Percentiles rank a stretch among this genome's conserved stretches.
Evolutionary conservation across 768 basidiomycete species (phyloP).

Genomic region (Naematelia aurantialba): DNA sequence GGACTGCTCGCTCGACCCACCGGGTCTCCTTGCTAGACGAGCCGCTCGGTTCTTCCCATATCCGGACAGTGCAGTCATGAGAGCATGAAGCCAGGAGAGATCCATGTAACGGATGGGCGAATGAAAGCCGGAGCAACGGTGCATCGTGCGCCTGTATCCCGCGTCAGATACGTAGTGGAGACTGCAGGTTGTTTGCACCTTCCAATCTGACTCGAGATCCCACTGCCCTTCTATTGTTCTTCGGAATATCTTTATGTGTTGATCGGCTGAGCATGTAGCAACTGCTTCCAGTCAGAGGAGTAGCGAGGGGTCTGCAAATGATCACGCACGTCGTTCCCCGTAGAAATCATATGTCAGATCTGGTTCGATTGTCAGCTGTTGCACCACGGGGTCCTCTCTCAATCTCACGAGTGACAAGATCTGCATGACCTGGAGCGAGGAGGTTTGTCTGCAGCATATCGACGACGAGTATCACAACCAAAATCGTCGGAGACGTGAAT

Average conservation of each 20-base stretch:
- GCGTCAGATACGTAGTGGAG: not conserved
- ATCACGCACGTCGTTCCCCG: conserved; percentile 55
- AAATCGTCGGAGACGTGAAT: not conserved
- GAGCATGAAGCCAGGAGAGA: conserved; percentile 78
- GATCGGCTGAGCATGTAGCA: conserved; percentile 47
- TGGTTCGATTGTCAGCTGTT: conserved; percentile 8
- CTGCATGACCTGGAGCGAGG: conserved; percentile 40
- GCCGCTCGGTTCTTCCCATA: conserved; percentile 68
- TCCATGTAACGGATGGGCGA: conserved; percentile 92
- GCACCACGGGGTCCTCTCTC: conserved; percentile 23
- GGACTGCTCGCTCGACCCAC: conserved; percentile 55
- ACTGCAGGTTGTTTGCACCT: too few relatives aligned
- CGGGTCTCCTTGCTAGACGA: conserved; percentile 22
- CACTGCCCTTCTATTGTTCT: conserved; percentile 71
- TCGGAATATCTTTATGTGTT: conserved; percentile 74
- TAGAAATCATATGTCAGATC: conserved; percentile 90
- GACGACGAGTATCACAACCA: not conserved
- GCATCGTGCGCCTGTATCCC: conserved; percentile 81
- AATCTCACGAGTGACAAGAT: conserved; percentile 41
- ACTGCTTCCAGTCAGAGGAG: conserved; percentile 22
- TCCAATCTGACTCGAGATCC: conserved; percentile 85
- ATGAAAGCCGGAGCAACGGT: conserved; percentile 73
- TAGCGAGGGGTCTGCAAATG: not conserved
- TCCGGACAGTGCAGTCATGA: conserved; percentile 85
- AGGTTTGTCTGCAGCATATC: conserved; percentile 43